Base-by-base conservation (phyloP, 2,329 filamentous ascomycete genomes). In the Neonectria sp. region DNA sequence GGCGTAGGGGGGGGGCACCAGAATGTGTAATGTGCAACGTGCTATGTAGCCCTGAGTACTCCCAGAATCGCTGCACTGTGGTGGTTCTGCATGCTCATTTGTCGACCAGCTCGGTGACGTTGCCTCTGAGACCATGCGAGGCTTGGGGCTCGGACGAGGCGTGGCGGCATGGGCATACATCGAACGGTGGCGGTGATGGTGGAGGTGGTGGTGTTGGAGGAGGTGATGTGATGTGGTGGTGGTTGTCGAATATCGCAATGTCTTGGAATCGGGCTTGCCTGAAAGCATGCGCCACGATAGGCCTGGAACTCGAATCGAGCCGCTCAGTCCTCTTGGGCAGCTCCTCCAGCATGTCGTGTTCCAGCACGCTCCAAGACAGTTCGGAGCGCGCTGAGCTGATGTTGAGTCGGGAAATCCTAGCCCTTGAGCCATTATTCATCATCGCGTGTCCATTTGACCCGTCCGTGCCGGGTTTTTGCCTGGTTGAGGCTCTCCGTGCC, bases 51-150 rank as follows among this genome's bases (percentile, higher is more conserved):
- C 51, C 55, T 59, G 64, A 65, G 72, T 75, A 75, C 58, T 68
- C 64, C 5, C 43, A 67, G 68, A 67, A 67, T 67, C 49, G 60
- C 67, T 73, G 72, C 73, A 75, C 73, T 75, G 73, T 75, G 73
- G 57, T 21, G 46, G 55, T 51, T 27, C 56, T 11, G 71, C 13
- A 45, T 48, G 60, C 68, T 71, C 63, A 75, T 74, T 75, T 73
- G 73, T 56, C 68, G 63, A 65, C 71, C 68, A 24, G 66, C 65
- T 55, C 70, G 73, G 72, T 63, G 69, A 68, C 70, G 65, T 67
- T 74, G 71, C 65, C 43, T 43, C 24, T 55, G 37, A 53, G 56
- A 43, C 56, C 49, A 43, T 48, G 56, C 45, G 51, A 65, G 56
- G 25, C 63, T 37, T 65, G 43, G 46, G 51, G 43, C 31, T 35